Evolutionary conservation across 2,329 filamentous ascomycete genomes (phyloP).

Genomic region (Verruconis gallopava): DNA sequence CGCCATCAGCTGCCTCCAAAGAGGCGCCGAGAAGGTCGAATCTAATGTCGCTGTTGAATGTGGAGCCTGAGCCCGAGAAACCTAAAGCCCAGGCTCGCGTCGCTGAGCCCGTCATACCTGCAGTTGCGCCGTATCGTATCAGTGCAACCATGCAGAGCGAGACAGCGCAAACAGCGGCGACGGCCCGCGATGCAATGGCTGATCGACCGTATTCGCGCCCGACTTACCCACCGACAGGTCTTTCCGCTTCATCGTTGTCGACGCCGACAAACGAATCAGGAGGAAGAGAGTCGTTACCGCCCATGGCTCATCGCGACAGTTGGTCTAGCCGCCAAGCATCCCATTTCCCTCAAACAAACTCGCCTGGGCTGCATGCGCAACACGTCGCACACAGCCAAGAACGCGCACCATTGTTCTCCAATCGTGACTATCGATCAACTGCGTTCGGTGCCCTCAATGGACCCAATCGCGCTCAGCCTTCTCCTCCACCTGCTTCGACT

Average conservation of each 20-base stretch:
- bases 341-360: conserved; percentile 2
- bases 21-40: conserved; percentile 24
- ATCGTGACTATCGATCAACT: not conserved
- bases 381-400: conserved; percentile 2
- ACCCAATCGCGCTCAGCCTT: not conserved
- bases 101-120: conserved; percentile 2
- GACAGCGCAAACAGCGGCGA: not conserved
- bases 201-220: conserved; percentile 8
- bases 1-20: conserved; percentile 17
- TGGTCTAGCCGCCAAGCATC: conserved; percentile 1
- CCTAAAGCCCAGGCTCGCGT: conserved; percentile 2
- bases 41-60: conserved; percentile 24
- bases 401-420: not conserved
- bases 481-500: conserved; percentile 1
- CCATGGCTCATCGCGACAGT: conserved; percentile 7
- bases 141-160: not conserved
- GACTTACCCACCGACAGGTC: conserved; percentile 1
- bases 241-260: conserved; percentile 5
- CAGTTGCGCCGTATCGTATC: conserved; percentile 1
- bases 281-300: conserved; percentile 2
- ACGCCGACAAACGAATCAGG: conserved; percentile 6
- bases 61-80: conserved; percentile 15
- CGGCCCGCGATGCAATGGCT: not conserved
- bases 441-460: conserved; percentile 1
- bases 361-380: conserved; percentile 4